These are phyloP conservation scores for Trichoderma arundinaceum DNA, from an alignment of 2,329 filamentous ascomycete genomes.

Conservation along the genomic window DNA sequence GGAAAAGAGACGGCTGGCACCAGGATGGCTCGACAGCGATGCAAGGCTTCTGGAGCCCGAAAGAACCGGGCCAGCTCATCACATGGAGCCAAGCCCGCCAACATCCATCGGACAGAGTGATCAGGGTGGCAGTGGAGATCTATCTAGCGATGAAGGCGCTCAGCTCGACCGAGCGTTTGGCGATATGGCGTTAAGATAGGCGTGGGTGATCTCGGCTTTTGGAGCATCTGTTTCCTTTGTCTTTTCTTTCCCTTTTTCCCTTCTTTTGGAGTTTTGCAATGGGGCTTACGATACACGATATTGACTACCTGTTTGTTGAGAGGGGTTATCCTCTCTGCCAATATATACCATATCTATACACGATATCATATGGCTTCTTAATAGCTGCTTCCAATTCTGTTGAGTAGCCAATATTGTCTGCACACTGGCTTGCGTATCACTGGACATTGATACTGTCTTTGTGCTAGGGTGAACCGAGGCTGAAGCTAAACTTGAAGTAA, in stretches of 20 bases:
- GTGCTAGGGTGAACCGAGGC: no score
- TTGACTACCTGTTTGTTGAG: no score
- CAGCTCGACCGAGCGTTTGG: slow-evolving; percentile 65
- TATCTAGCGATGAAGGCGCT: slow-evolving; percentile 57
- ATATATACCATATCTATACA: no score
- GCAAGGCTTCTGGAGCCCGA: slow-evolving; percentile 72
- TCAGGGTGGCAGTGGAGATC: slow-evolving; percentile 34
- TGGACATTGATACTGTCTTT: no score
- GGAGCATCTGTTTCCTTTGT: not conserved
- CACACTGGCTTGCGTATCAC: no score
- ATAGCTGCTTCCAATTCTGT: no score
- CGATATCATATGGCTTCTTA: no score
- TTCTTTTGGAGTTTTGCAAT: not conserved
- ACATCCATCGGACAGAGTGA: slow-evolving; percentile 26
- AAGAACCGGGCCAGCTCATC: slow-evolving; percentile 48
- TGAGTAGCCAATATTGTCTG: no score
- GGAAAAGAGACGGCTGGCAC: slow-evolving; percentile 79
- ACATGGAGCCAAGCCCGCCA: slow-evolving; percentile 37
- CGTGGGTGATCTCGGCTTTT: not conserved
- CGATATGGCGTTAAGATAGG: slow-evolving; percentile 47
- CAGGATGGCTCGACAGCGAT: slow-evolving; percentile 81
- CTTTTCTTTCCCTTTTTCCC: no score
- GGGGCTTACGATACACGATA: not conserved
- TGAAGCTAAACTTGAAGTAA: no score
- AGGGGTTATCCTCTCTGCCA: no score